Percentiles rank a stretch among this genome's conserved stretches.
phyloP scores from a whole-genome alignment of 2,329 filamentous ascomycete genomes.

The Hymenoscyphus repandus region DNA sequence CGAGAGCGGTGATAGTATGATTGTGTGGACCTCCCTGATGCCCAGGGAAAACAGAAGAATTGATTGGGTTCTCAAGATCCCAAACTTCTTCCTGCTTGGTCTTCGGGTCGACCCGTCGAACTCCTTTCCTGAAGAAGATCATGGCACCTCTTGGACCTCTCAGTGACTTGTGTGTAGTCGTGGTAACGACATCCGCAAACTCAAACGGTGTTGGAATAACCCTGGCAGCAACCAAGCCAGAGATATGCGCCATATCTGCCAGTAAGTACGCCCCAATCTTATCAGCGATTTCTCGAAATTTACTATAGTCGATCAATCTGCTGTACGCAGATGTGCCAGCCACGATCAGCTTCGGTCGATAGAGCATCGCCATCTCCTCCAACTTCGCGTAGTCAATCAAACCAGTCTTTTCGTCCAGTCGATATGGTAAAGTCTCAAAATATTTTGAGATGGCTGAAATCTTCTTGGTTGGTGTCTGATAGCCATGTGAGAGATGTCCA shows the following conservation, averaged over 20 bases:
- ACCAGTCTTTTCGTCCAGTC: conserved; percentile 82
- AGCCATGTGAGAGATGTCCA: conserved; percentile 92
- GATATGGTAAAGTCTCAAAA: conserved; percentile 96
- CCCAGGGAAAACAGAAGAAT: conserved; percentile 93
- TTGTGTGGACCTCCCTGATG: conserved; percentile 98
- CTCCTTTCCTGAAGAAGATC: conserved; percentile 97
- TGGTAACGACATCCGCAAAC: conserved; percentile 91
- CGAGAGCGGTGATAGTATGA: conserved; percentile 94
- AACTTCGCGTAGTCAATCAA: conserved; percentile 93
- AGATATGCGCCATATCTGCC: conserved; percentile 97
- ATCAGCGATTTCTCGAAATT: conserved; percentile 85
- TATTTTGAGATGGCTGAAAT: conserved; percentile 99
- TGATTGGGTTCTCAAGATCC: conserved; percentile 89
- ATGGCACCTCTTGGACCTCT: conserved; percentile 92
- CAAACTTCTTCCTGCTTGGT: conserved; percentile 82
- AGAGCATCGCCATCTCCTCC: conserved; percentile 79
- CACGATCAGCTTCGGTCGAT: conserved; percentile 92
- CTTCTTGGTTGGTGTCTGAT: conserved; percentile 89
- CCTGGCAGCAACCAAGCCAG: conserved; percentile 85
- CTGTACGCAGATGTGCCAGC: conserved; percentile 95
- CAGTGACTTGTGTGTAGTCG: conserved; percentile 95
- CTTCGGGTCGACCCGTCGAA: conserved; percentile 77
- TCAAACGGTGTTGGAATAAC: conserved; percentile 87
- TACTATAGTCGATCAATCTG: conserved; percentile 89
- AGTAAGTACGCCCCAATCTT: conserved; percentile 90